A percentile compares a stretch with the other conserved stretches of the same genome.
Conservation (phyloP, 140 eudicot genomes). For the Oenanthe javanica region DNA sequence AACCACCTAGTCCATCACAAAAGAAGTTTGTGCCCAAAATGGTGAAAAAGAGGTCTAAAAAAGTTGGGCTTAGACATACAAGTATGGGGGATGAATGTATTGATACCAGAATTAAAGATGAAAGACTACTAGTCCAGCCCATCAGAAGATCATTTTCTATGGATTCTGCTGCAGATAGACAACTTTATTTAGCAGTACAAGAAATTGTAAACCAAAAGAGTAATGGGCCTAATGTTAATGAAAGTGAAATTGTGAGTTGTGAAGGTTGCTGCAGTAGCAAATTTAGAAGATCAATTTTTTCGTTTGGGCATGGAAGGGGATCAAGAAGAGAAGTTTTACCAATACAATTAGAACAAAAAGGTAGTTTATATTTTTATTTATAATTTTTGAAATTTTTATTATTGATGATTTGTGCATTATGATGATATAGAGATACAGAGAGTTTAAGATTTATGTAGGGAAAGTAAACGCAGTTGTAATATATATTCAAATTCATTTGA, state of each 20-base stretch:
- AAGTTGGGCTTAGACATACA: constrained; percentile 22
- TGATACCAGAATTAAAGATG: constrained; percentile 41
- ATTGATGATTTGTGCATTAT: background rate
- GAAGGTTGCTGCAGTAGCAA: constrained; percentile 30
- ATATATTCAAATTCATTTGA: background rate
- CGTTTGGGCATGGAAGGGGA: constrained; percentile 57
- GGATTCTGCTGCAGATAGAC: constrained; percentile 74
- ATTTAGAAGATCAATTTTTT: constrained; percentile 53
- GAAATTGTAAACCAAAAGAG: constrained; percentile 30
- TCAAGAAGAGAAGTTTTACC: constrained; percentile 59
- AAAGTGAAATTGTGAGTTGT: constrained; percentile 18
- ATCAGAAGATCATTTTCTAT: constrained; percentile 75
- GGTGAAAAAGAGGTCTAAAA: constrained; percentile 19
- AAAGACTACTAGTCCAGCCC: constrained; percentile 48
- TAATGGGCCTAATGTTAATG: constrained; percentile 13
- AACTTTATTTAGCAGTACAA: constrained; percentile 60
- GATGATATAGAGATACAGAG: background rate
- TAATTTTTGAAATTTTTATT: background rate
- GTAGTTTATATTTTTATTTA: background rate
- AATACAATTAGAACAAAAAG: constrained; percentile 27
- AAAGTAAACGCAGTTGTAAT: background rate
- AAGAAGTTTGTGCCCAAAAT: constrained; percentile 20
- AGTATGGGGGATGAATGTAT: constrained; percentile 91
- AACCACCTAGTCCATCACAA: constrained; percentile 13
- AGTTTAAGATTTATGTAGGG: background rate